Conservation (phyloP, 768 basidiomycete species). For the Naganishia onofrii region DNA sequence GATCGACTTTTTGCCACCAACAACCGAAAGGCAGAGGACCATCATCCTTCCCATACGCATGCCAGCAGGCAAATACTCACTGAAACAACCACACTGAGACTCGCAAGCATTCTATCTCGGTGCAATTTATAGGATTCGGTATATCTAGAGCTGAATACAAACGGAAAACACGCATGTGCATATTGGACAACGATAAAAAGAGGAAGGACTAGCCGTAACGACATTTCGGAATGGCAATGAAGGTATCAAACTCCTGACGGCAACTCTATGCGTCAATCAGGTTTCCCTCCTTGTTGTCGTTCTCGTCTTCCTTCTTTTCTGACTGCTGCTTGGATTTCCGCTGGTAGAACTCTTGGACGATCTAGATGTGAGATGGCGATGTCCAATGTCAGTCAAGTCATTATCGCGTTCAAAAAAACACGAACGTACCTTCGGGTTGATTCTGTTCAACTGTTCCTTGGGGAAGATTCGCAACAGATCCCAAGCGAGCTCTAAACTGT, state of each 20-base stretch:
- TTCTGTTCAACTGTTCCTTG: conserved; percentile 95
- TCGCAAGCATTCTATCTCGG: background rate
- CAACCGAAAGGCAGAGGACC: background rate
- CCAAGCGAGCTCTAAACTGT: conserved; percentile 97
- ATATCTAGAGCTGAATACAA: conserved; percentile 20
- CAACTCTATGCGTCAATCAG: conserved; percentile 29
- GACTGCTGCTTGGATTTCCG: conserved; percentile 59
- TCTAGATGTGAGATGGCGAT: conserved; percentile 47
- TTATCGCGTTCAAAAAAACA: no score
- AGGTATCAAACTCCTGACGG: background rate
- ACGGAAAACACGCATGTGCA: background rate
- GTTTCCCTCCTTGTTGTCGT: conserved; percentile 36
- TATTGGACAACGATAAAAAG: background rate
- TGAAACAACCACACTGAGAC: background rate
- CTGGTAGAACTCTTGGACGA: conserved; percentile 86
- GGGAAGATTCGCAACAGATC: conserved; percentile 95
- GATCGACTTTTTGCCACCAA: conserved; percentile 21
- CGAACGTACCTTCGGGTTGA: conserved; percentile 74
- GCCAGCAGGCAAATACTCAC: background rate
- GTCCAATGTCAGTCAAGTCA: background rate
- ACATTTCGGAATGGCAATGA: background rate
- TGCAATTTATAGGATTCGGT: conserved; percentile 9
- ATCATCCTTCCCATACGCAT: background rate
- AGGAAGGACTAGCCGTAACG: background rate
- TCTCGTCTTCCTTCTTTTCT: conserved; percentile 32